Base-by-base conservation (phyloP, 371 early-diverging fungal species). In the Saksenaea vasiformis region DNA sequence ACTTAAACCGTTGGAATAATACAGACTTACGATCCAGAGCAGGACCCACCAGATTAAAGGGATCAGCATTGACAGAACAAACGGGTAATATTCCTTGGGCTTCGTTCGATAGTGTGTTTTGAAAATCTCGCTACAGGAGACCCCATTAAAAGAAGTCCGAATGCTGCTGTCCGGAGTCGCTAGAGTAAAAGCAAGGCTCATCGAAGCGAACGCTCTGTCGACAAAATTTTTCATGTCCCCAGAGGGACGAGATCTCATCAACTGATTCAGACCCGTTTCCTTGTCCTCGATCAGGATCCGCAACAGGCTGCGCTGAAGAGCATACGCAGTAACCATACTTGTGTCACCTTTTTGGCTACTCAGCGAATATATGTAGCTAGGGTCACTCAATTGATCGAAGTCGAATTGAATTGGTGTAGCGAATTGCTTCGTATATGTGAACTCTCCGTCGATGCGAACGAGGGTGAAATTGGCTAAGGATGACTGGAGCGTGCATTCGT, bases 21-120 rank as follows among this genome's bases (percentile, higher is more conserved):
- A 56, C 54, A 67, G 31, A 24, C 58, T 56, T 3, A 43, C 14
- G 7, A 58, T 54, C 67, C 62, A 67, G 9, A 55, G 37, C 51
- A 55, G 9, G 8, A 62, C 62, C 67, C 67, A 67, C 62, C 62
- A 67, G 10, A 62, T 3, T 0, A 58, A 3, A 0, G 67, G 67
- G 3, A 62, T 38, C 2, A 62, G 26, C 5, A 39, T 9, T 1
- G 44, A 35, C 13, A 67, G 38, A 1, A 38, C 56, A 2, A 67
- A 19, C 2, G 41, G 38, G 22, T 57, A 58, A 47, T 19, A 61
- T 1, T 44, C 22, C 24, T 19, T 19, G 2, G 58, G 47, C 17
- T 61, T n/a, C 5, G 51, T 17, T 22, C 19, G 10, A 47, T 47
- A 22, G 51, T 22, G 22, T 47, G 24, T 5, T 19, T 10, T 22